These are phyloP conservation scores for Fusarium tricinctum DNA, from an alignment of 2,329 filamentous ascomycete genomes.

Conservation along the genomic window DNA sequence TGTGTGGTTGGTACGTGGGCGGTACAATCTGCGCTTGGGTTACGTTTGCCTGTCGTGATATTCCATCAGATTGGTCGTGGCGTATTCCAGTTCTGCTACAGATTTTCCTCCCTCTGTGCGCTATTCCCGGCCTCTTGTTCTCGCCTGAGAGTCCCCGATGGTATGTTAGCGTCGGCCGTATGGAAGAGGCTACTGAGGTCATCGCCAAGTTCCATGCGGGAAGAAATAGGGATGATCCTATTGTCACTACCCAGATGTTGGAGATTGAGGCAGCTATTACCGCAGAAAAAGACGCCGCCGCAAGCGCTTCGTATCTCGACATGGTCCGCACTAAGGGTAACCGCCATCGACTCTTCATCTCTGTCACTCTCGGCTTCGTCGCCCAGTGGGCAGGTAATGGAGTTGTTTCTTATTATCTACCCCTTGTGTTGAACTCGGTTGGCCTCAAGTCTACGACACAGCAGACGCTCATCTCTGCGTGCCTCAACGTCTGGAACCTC, in stretches of 20 bases:
- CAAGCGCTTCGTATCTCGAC: conserved; percentile 2
- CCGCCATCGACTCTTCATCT: conserved; percentile 8
- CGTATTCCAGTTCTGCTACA: background rate
- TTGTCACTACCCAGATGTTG: conserved; percentile 7
- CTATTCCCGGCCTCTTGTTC: background rate
- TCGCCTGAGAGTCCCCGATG: conserved; percentile 14
- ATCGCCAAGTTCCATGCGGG: background rate
- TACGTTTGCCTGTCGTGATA: conserved; percentile 1
- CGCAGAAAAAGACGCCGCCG: background rate
- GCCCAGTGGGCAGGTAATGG: conserved; percentile 20
- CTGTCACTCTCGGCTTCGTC: background rate
- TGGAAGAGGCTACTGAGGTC: background rate
- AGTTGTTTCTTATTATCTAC: conserved; percentile 19
- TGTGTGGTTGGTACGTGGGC: conserved; percentile 8
- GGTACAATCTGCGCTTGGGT: conserved; percentile 18
- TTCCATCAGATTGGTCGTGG: conserved; percentile 12
- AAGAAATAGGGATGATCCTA: background rate
- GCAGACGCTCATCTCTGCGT: conserved; percentile 11
- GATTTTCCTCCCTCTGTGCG: background rate
- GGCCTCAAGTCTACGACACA: background rate
- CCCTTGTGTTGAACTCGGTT: conserved; percentile 5
- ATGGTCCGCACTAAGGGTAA: conserved; percentile 19
- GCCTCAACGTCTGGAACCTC: conserved; percentile 12
- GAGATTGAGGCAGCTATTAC: conserved; percentile 15
- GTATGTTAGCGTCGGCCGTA: conserved; percentile 7